These are phyloP conservation scores for Simmondsia chinensis DNA, from an alignment of 148 eudicot genomes.

Conservation along the genomic window DNA sequence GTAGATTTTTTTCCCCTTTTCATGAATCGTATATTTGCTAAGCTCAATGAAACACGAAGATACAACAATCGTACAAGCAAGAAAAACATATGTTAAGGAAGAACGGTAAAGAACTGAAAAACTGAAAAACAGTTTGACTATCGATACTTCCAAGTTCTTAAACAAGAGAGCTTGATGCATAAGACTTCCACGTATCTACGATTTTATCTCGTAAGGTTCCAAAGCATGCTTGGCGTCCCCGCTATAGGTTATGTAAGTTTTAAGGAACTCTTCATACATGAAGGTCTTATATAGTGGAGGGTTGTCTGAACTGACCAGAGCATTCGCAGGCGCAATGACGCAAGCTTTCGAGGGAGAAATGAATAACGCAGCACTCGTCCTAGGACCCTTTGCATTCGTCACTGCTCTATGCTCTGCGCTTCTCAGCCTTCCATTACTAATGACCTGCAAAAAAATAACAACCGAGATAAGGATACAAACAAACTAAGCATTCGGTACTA, in stretches of 20 bases:
- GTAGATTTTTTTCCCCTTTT: no score
- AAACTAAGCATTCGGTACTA: neutral
- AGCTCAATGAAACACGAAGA: no score
- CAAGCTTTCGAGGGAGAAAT: constrained; percentile 10
- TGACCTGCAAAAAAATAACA: constrained; percentile 10
- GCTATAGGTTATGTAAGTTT: constrained; percentile 10
- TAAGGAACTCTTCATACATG: constrained; percentile 18
- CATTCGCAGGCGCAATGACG: constrained; percentile 26
- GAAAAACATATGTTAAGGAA: no score
- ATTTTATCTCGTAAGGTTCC: no score
- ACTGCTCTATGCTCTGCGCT: constrained; percentile 36
- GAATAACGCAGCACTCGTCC: constrained; percentile 25
- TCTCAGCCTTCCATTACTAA: constrained; percentile 32
- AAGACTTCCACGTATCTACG: no score
- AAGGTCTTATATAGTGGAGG: constrained; percentile 16
- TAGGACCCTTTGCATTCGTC: constrained; percentile 16
- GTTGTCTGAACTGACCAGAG: constrained; percentile 12
- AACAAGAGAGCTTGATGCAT: no score
- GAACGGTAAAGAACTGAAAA: no score
- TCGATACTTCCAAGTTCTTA: no score
- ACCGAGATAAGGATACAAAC: neutral
- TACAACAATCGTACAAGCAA: no score
- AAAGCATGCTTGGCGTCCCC: no score
- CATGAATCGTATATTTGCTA: no score
- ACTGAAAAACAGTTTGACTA: no score